Evolutionary conservation across 2,329 filamentous ascomycete species (phyloP).

Genomic region (Fusarium subglutinans): DNA sequence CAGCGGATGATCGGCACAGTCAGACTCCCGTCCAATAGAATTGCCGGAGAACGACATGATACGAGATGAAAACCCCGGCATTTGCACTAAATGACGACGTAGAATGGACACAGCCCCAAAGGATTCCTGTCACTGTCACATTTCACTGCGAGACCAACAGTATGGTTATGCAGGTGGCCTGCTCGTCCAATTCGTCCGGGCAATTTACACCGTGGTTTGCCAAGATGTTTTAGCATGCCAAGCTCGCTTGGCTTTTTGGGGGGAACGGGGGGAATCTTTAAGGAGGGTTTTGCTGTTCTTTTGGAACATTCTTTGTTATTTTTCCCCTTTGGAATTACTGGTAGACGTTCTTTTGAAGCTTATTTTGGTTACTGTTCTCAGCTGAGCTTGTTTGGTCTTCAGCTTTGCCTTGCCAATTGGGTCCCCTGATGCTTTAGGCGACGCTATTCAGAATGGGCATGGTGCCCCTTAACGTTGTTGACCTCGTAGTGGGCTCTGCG

Average conservation of each 20-base stretch:
- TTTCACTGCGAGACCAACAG: neutral
- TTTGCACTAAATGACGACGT: neutral
- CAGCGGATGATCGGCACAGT: neutral
- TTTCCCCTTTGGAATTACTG: neutral
- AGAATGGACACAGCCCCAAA: neutral
- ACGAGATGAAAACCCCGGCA: neutral
- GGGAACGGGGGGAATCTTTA: neutral
- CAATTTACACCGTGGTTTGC: neutral
- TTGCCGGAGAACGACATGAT: fast-evolving
- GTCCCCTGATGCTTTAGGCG: neutral
- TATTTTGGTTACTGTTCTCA: neutral
- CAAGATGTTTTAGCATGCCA: constrained; percentile 11
- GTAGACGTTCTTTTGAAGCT: no score
- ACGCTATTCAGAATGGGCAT: neutral
- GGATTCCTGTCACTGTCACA: neutral
- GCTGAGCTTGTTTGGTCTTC: neutral
- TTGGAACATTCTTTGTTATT: neutral
- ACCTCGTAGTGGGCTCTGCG: neutral
- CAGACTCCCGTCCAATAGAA: neutral
- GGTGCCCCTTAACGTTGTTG: neutral
- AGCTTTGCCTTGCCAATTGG: neutral
- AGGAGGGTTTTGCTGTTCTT: neutral
- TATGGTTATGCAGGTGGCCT: neutral
- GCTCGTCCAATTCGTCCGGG: neutral
- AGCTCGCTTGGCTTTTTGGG: constrained; percentile 3